A percentile compares a stretch with the other conserved stretches of the same genome.
phyloP scores from a whole-genome alignment of 176 grass and related monocot genomes.

The Pontederia crassipes region DNA sequence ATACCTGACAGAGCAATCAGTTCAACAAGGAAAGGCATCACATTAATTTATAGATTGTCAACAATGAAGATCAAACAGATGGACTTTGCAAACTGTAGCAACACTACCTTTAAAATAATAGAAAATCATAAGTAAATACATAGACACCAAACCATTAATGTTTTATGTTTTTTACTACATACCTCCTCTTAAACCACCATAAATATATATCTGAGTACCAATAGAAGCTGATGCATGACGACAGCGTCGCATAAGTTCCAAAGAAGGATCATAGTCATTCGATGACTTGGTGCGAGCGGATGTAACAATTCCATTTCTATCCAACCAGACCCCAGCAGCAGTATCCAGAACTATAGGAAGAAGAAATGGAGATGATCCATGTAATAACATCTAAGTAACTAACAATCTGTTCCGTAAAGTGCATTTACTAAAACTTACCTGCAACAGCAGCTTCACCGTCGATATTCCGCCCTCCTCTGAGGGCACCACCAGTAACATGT shows the following conservation, averaged over 20 bases:
- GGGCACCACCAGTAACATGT: constrained; percentile 96
- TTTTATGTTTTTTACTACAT: constrained; percentile 11
- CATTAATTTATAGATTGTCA: no score
- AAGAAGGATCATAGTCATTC: constrained; percentile 66
- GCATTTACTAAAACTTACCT: constrained; percentile 33
- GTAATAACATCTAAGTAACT: neutral
- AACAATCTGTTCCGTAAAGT: neutral
- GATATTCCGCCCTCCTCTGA: constrained; percentile 91
- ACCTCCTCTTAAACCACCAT: constrained; percentile 96
- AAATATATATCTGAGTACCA: constrained; percentile 75
- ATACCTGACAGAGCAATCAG: no score
- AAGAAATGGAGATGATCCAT: constrained; percentile 9
- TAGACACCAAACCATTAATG: no score
- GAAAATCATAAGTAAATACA: no score
- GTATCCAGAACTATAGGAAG: constrained; percentile 77
- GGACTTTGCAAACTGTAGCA: no score
- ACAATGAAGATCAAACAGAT: no score
- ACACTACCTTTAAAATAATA: no score
- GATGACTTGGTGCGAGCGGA: constrained; percentile 52
- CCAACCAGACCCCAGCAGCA: constrained; percentile 98
- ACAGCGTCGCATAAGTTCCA: constrained; percentile 85
- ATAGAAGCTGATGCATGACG: constrained; percentile 87
- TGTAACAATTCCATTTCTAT: constrained; percentile 92
- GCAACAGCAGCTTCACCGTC: constrained; percentile 83
- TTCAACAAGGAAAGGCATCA: no score